Conservation (phyloP, 2,329 filamentous ascomycete genomes). For the Fusarium fracticaudum region DNA sequence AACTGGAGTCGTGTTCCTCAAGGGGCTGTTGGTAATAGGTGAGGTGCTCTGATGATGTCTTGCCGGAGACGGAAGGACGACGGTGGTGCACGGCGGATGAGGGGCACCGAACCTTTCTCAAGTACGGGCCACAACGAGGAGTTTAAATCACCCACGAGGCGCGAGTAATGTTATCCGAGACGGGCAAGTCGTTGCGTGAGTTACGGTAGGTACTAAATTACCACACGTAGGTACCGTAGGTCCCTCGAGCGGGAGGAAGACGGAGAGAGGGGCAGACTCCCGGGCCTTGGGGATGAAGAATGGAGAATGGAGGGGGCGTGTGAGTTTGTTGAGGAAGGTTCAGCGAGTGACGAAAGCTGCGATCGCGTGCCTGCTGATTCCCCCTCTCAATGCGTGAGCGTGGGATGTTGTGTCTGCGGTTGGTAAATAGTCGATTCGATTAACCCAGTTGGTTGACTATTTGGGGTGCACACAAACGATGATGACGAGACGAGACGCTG, state of each 20-base stretch:
- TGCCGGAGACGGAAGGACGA: slow-evolving; percentile 23
- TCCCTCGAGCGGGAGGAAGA: slow-evolving; percentile 25
- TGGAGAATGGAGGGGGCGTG: slow-evolving; percentile 41
- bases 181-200: slow-evolving; percentile 43
- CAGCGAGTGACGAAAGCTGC: slow-evolving; percentile 28
- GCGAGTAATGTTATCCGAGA: slow-evolving; percentile 37
- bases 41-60: slow-evolving; percentile 26
- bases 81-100: slow-evolving; percentile 20
- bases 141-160: slow-evolving; percentile 13
- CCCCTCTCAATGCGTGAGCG: slow-evolving; percentile 30
- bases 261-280: slow-evolving; percentile 37
- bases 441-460: slow-evolving; percentile 2
- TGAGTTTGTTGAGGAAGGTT: slow-evolving; percentile 24
- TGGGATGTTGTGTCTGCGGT: slow-evolving; percentile 33
- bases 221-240: background rate
- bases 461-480: slow-evolving; percentile 22
- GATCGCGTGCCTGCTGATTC: slow-evolving; percentile 41
- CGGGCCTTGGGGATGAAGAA: slow-evolving; percentile 26
- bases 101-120: slow-evolving; percentile 23
- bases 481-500: slow-evolving; percentile 15
- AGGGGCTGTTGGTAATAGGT: slow-evolving; percentile 15
- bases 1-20: slow-evolving; percentile 34
- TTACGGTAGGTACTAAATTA: slow-evolving; percentile 1
- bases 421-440: slow-evolving; percentile 16
- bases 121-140: slow-evolving; percentile 8